Evolutionary conservation across 495 filamentous ascomycete species (phyloP), one percentile per base, ranked within the genome.

Genomic region (Hyaloscypha variabilis): DNA sequence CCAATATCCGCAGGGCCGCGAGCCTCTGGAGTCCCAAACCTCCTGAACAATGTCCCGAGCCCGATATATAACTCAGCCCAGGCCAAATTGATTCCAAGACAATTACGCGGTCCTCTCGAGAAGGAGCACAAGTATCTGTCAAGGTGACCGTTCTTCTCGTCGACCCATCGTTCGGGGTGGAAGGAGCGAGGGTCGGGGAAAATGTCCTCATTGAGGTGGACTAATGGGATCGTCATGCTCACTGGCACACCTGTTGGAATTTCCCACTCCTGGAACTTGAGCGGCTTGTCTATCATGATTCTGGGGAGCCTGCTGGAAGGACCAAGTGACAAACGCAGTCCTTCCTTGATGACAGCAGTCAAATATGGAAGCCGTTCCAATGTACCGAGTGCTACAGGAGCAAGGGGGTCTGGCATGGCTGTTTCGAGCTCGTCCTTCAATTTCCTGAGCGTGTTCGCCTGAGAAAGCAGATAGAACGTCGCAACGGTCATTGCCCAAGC

Each of bases 41-140:
- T 68, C 0, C 75, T 66, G 6, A 79, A 61, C 0, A 83, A 50
- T 0, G 54, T 66, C 0, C 77, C 76, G 10, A 82, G 21, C 0
- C 66, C 66, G 21, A 82, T 58, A 58, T 77, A 81, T 4, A 81
- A 19, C 69, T 81, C 78, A 8, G 80, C 77, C 58, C 76, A 78
- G 0, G 79, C 81, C n/a, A 82, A 62, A 52, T 81, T 80, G 46
- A 82, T 82, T 5, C 82, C 85, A n/a, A 88, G 67, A 62, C 84
- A 87, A 21, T 71, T 69, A 28, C 84, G 64, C 1, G 71, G 74
- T 6, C 84, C 82, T 68, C 76, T 81, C 21, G 73, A 77, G 57
- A 87, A 86, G 0, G 78, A 62, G 6, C 82, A 71, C 64, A 86
- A 52, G 49, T 82, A 81, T 58, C 75, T 81, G 26, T 83, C 66